Evolutionary conservation across 176 grass and related monocot genomes (phyloP).

Genomic region (Alloteropsis semialata): DNA sequence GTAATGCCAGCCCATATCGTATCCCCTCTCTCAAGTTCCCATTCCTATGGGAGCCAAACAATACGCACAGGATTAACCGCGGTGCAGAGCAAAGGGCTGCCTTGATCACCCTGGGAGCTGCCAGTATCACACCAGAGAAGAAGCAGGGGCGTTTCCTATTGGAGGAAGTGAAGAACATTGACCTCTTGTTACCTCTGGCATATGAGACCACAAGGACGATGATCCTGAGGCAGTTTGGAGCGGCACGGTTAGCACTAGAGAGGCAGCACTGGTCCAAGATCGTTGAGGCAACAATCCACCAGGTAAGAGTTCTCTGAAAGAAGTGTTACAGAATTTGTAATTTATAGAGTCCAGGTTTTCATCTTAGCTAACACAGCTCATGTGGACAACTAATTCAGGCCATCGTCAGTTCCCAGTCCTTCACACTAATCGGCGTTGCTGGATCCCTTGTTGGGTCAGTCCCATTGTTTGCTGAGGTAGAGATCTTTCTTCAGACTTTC

Average conservation of each 20-base stretch:
- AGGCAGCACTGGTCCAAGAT: constrained; percentile 30
- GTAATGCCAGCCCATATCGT: not conserved
- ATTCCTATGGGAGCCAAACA: not conserved
- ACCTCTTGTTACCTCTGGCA: constrained; percentile 34
- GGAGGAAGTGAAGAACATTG: not conserved
- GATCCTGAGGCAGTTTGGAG: constrained; percentile 18
- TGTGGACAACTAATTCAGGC: constrained; percentile 32
- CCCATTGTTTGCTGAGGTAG: constrained; percentile 82
- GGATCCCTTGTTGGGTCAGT: constrained; percentile 81
- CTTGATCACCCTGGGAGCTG: constrained; percentile 17
- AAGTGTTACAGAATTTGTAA: not conserved
- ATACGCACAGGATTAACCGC: not conserved
- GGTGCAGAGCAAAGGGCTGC: constrained; percentile 17
- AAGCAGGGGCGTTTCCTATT: not conserved
- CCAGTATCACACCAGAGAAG: constrained; percentile 18
- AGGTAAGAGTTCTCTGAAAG: constrained; percentile 22
- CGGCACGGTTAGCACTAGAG: not conserved
- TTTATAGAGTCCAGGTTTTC: not conserved
- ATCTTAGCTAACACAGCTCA: not conserved
- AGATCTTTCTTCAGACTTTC: not conserved
- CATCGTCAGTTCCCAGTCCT: constrained; percentile 56
- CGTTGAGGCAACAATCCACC: constrained; percentile 46
- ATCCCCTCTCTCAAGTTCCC: constrained; percentile 46
- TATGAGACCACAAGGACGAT: constrained; percentile 44
- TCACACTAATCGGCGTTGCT: constrained; percentile 69